Conservation (phyloP, 306 rosid genomes). For the Prunus davidiana region DNA sequence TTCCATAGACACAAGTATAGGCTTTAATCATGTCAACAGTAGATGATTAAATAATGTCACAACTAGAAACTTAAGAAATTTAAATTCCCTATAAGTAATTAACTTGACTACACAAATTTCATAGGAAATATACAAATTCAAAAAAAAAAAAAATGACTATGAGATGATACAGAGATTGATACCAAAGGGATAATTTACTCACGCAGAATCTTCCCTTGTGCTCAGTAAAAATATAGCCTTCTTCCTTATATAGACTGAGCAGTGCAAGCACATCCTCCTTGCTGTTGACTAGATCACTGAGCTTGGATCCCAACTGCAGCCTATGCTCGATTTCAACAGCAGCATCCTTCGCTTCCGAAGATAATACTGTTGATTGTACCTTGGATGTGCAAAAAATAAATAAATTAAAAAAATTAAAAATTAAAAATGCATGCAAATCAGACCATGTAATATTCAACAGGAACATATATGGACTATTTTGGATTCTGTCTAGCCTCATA, state of each 20-base stretch:
- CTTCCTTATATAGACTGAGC: conserved; percentile 57
- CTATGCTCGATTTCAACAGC: conserved; percentile 73
- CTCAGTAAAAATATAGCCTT: conserved; percentile 82
- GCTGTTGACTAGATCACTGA: conserved; percentile 62
- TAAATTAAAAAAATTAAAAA: not conserved
- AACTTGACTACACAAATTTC: not conserved
- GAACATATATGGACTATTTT: not conserved
- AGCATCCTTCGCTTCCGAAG: conserved; percentile 78
- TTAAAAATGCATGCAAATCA: conserved; percentile 22
- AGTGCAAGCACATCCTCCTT: conserved; percentile 73
- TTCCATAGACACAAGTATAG: not conserved
- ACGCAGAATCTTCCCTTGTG: conserved; percentile 72
- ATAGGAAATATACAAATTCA: not conserved
- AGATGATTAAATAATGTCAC: not conserved
- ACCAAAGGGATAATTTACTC: conserved; percentile 34
- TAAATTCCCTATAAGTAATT: not conserved
- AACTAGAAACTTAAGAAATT: not conserved
- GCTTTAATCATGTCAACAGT: not conserved
- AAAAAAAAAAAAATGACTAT: not conserved
- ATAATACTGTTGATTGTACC: conserved; percentile 49
- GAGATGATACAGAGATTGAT: not conserved
- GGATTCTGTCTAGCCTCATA: not conserved
- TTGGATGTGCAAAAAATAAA: conserved; percentile 21
- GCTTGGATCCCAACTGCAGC: conserved; percentile 82
- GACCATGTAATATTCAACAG: not conserved